Evolutionary conservation across 441 rosid species (phyloP).

Genomic region (Gossypium gossypioides): DNA sequence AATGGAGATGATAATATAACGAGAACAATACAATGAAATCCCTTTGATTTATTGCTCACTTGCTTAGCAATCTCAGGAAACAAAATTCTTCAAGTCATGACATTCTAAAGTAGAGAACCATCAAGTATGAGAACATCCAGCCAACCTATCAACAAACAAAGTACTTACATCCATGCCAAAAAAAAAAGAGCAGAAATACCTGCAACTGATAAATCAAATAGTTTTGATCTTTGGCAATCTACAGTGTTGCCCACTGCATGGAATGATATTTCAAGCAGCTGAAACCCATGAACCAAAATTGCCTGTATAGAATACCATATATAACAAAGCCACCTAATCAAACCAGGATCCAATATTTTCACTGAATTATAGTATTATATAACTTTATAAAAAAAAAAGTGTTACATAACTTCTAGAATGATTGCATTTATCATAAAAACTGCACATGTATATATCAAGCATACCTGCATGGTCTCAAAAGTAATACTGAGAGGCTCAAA

Average conservation of each 20-base stretch:
- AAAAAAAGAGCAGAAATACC: constrained; percentile 30
- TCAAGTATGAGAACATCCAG: background rate
- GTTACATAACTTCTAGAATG: background rate
- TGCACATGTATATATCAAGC: background rate
- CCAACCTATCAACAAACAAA: constrained; percentile 8
- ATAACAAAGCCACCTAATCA: constrained; percentile 11
- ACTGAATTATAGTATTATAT: background rate
- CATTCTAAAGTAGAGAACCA: background rate
- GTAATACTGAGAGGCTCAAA: constrained; percentile 93
- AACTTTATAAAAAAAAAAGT: background rate
- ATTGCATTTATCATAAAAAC: background rate
- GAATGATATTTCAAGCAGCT: constrained; percentile 84
- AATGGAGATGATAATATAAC: background rate
- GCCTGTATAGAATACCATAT: constrained; percentile 42
- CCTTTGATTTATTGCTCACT: background rate
- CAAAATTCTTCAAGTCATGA: background rate
- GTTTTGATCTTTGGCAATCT: constrained; percentile 59
- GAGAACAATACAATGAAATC: background rate
- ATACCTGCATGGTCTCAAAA: constrained; percentile 96
- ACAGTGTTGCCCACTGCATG: constrained; percentile 53
- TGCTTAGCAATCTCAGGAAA: background rate
- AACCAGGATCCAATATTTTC: background rate
- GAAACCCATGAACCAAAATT: constrained; percentile 86
- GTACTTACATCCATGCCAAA: background rate
- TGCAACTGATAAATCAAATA: constrained; percentile 60